phyloP scores from a whole-genome alignment of 2,329 filamentous ascomycete species.

The Rhynchosporium graminicola region DNA sequence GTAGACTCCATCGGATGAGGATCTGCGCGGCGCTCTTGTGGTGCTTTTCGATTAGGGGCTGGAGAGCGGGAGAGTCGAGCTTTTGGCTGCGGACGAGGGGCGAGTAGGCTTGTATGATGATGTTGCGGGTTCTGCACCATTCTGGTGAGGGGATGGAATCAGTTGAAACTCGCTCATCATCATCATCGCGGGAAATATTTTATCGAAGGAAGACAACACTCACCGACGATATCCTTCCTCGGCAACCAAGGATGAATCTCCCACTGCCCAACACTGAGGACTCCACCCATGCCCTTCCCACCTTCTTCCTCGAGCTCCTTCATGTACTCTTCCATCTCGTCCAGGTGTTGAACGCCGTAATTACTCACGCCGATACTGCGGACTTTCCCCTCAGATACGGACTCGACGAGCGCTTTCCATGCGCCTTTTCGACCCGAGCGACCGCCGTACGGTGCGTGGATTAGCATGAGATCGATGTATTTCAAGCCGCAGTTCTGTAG shows the following conservation, averaged over 20 bases:
- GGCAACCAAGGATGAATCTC: constrained; percentile 89
- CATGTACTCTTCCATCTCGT: constrained; percentile 61
- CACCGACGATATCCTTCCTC: constrained; percentile 68
- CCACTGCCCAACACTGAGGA: constrained; percentile 82
- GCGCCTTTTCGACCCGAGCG: constrained; percentile 56
- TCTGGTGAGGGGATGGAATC: constrained; percentile 35
- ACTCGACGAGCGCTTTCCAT: constrained; percentile 65
- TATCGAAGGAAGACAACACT: neutral
- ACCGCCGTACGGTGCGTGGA: constrained; percentile 61
- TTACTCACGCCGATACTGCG: constrained; percentile 65
- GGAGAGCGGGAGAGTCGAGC: constrained; percentile 66
- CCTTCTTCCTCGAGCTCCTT: constrained; percentile 61
- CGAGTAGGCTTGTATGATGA: constrained; percentile 65
- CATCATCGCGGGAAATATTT: too few species aligned
- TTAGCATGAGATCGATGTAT: constrained; percentile 68
- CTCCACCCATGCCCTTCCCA: constrained; percentile 64
- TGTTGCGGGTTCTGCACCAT: constrained; percentile 68
- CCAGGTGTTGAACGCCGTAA: constrained; percentile 63
- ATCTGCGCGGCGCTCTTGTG: constrained; percentile 75
- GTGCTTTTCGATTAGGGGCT: constrained; percentile 69
- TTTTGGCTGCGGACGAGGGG: constrained; percentile 68
- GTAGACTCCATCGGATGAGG: constrained; percentile 77
- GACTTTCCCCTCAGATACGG: constrained; percentile 61
- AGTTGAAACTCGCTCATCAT: neutral
- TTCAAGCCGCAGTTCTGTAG: constrained; percentile 58